Base-by-base conservation (phyloP, 805 yeast species). In the Maudiozyma pseudohumilis region DNA sequence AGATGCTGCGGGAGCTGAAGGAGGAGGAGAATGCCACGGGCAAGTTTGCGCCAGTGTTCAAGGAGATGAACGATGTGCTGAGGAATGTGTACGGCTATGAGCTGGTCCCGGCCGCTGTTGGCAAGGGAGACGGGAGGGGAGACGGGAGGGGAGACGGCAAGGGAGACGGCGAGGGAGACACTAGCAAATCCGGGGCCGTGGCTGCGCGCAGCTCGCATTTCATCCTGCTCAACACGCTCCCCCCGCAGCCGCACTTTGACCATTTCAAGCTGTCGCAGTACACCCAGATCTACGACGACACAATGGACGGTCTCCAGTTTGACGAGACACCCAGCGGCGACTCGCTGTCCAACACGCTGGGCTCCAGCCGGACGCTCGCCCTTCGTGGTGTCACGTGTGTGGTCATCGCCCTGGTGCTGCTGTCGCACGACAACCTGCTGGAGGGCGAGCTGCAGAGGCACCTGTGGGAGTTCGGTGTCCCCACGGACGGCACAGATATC, bases 361-460 rank as follows among this genome's bases (percentile, higher is more conserved):
- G 45, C 23, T 34, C 43, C 2, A 55, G 54, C 21, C 44, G 41
- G 34, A 49, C 47, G 10, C 38, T 50, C 11, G 53, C 40, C 2
- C 34, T 46, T 25, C 49, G 49, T 29, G 62, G 62, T 0, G 32
- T 57, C 3, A 33, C 48, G 5, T 42, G 46, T 23, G 40, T 55
- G 4, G 34, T 46, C 1, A 27, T 56, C 4, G 42, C 50, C 20
- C 32, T 51, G 3, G 41, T 55, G 8, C 34, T 54, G 2, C 48
- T 56, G 28, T 55, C 60, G 6, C 53, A 49, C 31, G 56, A 57
- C 40, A 48, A 48, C 27, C 43, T 56, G 21, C 37, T 56, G 8
- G 50, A 52, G 19, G 42, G 50, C 15, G 62, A 57, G 37, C 38
- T 57, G 11, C 17, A 38, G 7, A 35, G 36, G 5, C 32, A 40